Evolutionary conservation across 2,329 filamentous ascomycete species (phyloP).

Genomic region (Calonectria leucothoes): DNA sequence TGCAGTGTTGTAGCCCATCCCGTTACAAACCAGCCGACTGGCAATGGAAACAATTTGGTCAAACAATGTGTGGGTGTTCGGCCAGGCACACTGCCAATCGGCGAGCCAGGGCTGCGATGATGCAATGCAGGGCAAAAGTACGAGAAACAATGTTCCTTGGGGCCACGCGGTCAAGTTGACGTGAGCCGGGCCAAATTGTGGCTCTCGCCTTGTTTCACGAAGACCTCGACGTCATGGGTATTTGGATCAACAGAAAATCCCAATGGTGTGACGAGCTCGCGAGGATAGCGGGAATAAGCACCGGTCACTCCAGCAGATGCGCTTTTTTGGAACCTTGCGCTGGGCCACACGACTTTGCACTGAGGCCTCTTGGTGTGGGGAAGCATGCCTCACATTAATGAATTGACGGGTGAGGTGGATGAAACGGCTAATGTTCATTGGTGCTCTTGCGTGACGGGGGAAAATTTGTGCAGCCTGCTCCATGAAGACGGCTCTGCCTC

Average conservation of each 20-base stretch:
- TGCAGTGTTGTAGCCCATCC: background rate
- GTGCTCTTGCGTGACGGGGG: background rate
- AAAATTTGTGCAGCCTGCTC: slow-evolving; percentile 11
- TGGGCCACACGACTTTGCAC: background rate
- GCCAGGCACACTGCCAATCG: background rate
- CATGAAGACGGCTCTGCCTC: slow-evolving; percentile 4
- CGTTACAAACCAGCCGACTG: background rate
- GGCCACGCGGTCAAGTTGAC: slow-evolving; percentile 23
- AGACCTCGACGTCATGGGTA: slow-evolving; percentile 36
- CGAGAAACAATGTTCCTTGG: slow-evolving; percentile 15
- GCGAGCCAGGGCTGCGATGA: slow-evolving; percentile 2
- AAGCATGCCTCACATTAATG: slow-evolving; percentile 22
- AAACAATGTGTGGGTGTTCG: slow-evolving; percentile 7
- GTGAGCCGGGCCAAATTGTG: slow-evolving; percentile 33
- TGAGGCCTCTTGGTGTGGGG: slow-evolving; percentile 17
- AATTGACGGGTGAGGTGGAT: slow-evolving; percentile 7
- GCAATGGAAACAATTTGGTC: slow-evolving; percentile 8
- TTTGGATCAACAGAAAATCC: slow-evolving; percentile 34
- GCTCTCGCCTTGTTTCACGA: slow-evolving; percentile 35
- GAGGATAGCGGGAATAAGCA: slow-evolving; percentile 37
- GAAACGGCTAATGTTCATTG: slow-evolving; percentile 10
- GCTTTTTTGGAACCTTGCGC: slow-evolving; percentile 7
- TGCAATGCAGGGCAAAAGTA: slow-evolving; percentile 11
- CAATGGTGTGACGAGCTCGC: slow-evolving; percentile 38
- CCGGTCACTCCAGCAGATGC: background rate